These are phyloP conservation scores for Cucurbita moschata DNA, from an alignment of 306 rosid species.

Conservation along the genomic window DNA sequence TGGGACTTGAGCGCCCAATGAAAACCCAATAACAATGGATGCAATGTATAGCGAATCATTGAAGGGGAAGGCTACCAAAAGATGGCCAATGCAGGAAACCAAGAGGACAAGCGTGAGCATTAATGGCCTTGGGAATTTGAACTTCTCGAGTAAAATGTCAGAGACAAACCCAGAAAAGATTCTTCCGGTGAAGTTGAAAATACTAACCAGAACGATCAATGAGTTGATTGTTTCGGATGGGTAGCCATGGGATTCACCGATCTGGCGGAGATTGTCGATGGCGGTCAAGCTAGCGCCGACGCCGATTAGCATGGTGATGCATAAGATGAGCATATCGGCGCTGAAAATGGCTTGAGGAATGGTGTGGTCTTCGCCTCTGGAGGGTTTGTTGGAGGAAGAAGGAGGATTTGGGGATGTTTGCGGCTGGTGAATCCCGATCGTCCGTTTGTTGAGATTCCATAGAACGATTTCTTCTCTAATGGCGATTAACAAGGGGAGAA, in stretches of 20 bases:
- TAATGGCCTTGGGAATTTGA: constrained; percentile 16
- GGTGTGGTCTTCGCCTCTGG: constrained; percentile 25
- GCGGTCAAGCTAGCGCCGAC: constrained; percentile 20
- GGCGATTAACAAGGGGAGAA: constrained; percentile 12
- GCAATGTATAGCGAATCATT: constrained; percentile 12
- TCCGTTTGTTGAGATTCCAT: constrained; percentile 9
- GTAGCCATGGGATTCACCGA: constrained; percentile 23
- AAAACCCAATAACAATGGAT: constrained; percentile 1
- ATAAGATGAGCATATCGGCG: background rate
- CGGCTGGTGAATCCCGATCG: background rate
- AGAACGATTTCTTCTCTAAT: constrained; percentile 12
- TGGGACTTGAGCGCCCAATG: constrained; percentile 19
- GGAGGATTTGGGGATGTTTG: background rate
- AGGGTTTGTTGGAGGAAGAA: constrained; percentile 8
- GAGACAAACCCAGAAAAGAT: constrained; percentile 13
- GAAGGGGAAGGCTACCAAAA: constrained; percentile 21
- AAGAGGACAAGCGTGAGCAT: constrained; percentile 7
- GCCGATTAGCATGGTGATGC: background rate
- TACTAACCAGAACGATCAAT: constrained; percentile 17
- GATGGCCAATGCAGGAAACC: constrained; percentile 13
- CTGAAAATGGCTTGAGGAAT: constrained; percentile 16
- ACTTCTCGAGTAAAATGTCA: constrained; percentile 11
- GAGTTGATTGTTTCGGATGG: background rate
- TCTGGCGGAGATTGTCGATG: constrained; percentile 23
- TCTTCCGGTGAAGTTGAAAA: constrained; percentile 24